phyloP scores from a whole-genome alignment of 75 land plant genomes.

The Cunninghamia lanceolata region DNA sequence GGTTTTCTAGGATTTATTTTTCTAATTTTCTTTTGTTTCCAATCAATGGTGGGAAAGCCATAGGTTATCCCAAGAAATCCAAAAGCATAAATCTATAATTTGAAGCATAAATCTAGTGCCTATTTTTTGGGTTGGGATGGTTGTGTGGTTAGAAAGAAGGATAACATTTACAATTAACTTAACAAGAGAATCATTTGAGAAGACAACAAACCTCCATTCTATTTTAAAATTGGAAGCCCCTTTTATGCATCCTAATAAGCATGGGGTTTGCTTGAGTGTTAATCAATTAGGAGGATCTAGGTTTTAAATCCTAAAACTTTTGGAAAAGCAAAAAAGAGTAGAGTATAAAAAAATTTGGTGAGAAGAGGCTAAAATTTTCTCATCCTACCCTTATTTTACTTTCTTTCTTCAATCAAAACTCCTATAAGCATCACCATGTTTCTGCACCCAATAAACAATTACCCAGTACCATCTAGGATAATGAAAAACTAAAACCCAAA shows the following conservation, averaged over 20 bases:
- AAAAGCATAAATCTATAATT: neutral
- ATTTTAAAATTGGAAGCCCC: neutral
- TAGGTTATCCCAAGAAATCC: neutral
- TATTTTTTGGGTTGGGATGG: neutral
- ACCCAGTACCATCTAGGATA: neutral
- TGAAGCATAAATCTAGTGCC: neutral
- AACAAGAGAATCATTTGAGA: neutral
- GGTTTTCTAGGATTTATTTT: too few species aligned
- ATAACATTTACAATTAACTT: neutral
- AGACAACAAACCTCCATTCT: neutral
- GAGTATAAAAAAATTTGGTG: neutral
- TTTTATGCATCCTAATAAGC: neutral
- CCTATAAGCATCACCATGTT: neutral
- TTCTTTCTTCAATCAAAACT: too few species aligned
- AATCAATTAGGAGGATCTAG: neutral
- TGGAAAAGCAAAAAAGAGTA: neutral
- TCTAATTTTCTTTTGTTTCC: neutral
- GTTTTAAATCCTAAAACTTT: neutral
- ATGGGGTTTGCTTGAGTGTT: neutral
- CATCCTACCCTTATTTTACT: too few species aligned
- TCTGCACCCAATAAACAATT: neutral
- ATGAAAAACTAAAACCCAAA: too few species aligned
- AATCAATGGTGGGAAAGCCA: neutral
- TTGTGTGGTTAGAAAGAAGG: neutral
- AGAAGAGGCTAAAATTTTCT: too few species aligned